Evolutionary conservation across 441 rosid species (phyloP).

Genomic region (Capsella rubella): DNA sequence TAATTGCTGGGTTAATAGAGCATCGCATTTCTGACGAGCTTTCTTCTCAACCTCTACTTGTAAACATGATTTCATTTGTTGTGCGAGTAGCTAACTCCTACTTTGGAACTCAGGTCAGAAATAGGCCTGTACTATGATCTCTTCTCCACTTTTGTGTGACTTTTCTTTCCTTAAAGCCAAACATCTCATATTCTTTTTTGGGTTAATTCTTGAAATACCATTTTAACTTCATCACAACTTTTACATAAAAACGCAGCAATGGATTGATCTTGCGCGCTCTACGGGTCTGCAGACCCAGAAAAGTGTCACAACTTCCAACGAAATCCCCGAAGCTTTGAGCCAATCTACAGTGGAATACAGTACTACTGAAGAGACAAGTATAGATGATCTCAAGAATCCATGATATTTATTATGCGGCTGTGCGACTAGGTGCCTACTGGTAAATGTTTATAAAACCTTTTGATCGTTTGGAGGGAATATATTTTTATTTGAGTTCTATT

Average conservation of each 20-base stretch:
- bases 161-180: slow-evolving; percentile 14
- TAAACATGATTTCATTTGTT: slow-evolving; percentile 75
- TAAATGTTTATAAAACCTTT: slow-evolving; percentile 23
- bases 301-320: slow-evolving; percentile 48
- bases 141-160: slow-evolving; percentile 6
- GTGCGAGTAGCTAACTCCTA: slow-evolving; percentile 79
- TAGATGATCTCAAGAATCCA: slow-evolving; percentile 65
- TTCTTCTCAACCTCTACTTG: slow-evolving; percentile 78
- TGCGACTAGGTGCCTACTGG: slow-evolving; percentile 25
- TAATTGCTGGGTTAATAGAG: slow-evolving; percentile 92
- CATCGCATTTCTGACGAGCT: slow-evolving; percentile 84
- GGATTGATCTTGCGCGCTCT: slow-evolving; percentile 93
- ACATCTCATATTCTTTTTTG: slow-evolving; percentile 21
- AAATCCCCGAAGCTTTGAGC: slow-evolving; percentile 52
- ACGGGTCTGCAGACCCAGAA: slow-evolving; percentile 83
- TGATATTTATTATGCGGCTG: slow-evolving; percentile 50
- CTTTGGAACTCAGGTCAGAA: slow-evolving; percentile 95
- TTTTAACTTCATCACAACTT: slow-evolving; percentile 18
- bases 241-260: slow-evolving; percentile 68
- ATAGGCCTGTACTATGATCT: slow-evolving; percentile 14
- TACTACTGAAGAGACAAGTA: slow-evolving; percentile 60
- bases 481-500: slow-evolving; percentile 33
- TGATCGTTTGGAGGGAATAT: slow-evolving; percentile 37
- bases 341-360: slow-evolving; percentile 54
- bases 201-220: background rate